Conservation (phyloP, 2,329 filamentous ascomycete genomes). For the Colletotrichum musicola region DNA sequence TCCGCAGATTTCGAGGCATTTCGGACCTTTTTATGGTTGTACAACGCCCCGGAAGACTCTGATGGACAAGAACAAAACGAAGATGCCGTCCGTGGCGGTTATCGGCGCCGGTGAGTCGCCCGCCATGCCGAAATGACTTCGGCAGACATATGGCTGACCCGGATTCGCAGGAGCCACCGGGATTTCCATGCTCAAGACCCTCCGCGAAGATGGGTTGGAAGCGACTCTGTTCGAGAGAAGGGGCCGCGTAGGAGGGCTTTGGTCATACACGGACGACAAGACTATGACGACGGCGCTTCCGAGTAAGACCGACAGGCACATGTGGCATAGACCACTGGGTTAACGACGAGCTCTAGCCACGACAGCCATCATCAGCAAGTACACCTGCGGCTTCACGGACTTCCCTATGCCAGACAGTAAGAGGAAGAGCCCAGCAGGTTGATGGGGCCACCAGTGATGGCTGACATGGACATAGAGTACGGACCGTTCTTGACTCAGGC, state of each 20-base stretch:
- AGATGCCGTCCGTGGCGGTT: constrained; percentile 47
- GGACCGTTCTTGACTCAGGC: constrained; percentile 43
- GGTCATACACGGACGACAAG: constrained; percentile 55
- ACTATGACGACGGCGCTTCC: constrained; percentile 50
- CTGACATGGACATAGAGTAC: constrained; percentile 42
- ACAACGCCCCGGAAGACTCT: neutral
- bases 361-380: constrained; percentile 53
- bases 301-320: constrained; percentile 39
- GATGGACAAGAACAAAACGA: constrained; percentile 13
- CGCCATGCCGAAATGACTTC: neutral
- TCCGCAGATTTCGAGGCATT: too few relatives aligned
- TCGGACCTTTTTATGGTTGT: too few relatives aligned
- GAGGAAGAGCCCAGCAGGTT: neutral
- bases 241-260: constrained; percentile 57
- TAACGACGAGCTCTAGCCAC: constrained; percentile 41
- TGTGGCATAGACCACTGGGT: neutral
- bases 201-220: constrained; percentile 58
- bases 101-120: constrained; percentile 42
- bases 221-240: constrained; percentile 55
- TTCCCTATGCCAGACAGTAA: constrained; percentile 56
- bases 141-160: neutral
- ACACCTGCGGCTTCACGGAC: constrained; percentile 55
- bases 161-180: constrained; percentile 44
- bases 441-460: too few relatives aligned
- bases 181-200: constrained; percentile 52